Base-by-base conservation (phyloP, 495 filamentous ascomycete genomes). In the Friedmanniomyces simplex region DNA sequence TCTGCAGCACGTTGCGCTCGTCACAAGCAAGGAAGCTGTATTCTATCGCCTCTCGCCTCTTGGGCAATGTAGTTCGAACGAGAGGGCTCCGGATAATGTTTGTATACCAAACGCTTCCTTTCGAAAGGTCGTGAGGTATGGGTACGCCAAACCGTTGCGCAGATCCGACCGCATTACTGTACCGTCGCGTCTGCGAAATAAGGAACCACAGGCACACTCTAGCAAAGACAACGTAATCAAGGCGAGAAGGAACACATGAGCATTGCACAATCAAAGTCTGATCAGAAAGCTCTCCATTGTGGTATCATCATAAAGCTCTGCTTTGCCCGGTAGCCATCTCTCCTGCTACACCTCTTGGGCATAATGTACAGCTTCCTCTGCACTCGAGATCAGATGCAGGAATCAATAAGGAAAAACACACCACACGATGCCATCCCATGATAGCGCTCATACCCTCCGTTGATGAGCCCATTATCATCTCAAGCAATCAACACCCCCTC, bases 291-390 rank as follows among this genome's bases (percentile, higher is more conserved):
- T 58, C 36, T 36, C 39, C 49, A 49, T 55, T 26, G 49, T 60
- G 58, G 59, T 62, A 62, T 62, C 59, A 62, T 62, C 59, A 53
- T 61, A 61, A 62, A 21, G 54, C 59, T 54, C 47, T 57, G 52
- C 46, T 16, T 21, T 34, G 41, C 53, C 53, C 37, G n/a, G 20
- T 49, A 30, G 48, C 59, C 58, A 36, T 24, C 55, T 8, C 24
- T n/a, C 52, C 5, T 36, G 26, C 30, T 36, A 34, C 49, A 36
- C 25, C 49, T 34, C 2, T 10, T 53, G 57, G 42, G 57, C 58
- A 61, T 61, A 61, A 61, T 61, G 58, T 61, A 61, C 58, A 61
- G 52, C 58, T 56, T 48, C 52, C 52, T 36, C 21, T 53, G 49
- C 49, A 32, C 18, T 57, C 18, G 24, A 37, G 51, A 59, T 32